phyloP scores from a whole-genome alignment of 306 rosid species.

The Acacia acuminata region DNA sequence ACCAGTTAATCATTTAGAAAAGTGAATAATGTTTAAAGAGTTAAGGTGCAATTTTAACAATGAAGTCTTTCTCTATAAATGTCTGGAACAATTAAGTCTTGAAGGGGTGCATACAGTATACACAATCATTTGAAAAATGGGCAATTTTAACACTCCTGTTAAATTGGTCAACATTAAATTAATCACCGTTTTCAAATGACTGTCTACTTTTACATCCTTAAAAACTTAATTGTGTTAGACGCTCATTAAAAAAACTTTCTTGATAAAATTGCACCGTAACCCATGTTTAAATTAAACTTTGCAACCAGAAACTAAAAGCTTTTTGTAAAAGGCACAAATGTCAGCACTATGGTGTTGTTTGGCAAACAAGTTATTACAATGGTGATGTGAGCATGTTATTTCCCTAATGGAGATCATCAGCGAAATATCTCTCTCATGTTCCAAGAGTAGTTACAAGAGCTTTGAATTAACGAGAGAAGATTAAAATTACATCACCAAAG shows the following conservation, averaged over 20 bases:
- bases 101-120: no score
- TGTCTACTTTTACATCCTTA: no score
- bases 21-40: background rate
- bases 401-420: background rate
- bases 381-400: background rate
- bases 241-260: no score
- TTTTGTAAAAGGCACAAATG: background rate
- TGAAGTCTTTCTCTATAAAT: no score
- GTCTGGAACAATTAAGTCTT: no score
- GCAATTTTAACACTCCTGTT: no score
- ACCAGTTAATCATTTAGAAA: constrained; percentile 16
- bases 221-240: no score
- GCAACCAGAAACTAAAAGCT: background rate
- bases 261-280: no score
- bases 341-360: background rate
- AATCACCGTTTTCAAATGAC: no score
- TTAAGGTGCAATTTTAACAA: no score
- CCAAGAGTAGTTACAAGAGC: background rate
- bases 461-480: background rate
- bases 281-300: background rate
- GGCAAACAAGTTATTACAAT: constrained; percentile 12
- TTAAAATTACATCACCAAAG: background rate
- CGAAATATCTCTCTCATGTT: background rate
- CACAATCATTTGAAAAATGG: no score
- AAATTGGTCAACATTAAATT: no score